Conservation (phyloP, 345 rosid species). For the Bretschneidera sinensis region DNA sequence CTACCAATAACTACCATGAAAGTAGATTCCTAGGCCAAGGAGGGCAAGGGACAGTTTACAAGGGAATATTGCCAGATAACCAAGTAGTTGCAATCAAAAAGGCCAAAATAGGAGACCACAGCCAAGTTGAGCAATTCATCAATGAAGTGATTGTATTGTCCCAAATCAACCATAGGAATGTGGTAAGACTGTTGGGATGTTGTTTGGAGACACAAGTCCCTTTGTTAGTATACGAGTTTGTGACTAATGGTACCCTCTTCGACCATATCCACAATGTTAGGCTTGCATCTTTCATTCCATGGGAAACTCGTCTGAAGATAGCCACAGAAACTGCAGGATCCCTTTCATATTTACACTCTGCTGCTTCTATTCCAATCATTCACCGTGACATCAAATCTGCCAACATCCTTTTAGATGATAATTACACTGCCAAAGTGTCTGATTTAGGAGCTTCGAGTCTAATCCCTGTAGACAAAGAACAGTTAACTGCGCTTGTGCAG, state of each 20-base stretch:
- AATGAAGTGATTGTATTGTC: conserved; percentile 42
- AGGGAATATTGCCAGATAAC: conserved; percentile 33
- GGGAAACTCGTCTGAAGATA: conserved; percentile 33
- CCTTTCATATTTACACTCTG: conserved; percentile 31
- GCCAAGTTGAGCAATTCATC: conserved; percentile 42
- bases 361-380: conserved; percentile 30
- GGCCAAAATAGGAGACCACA: conserved; percentile 30
- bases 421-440: conserved; percentile 34
- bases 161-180: conserved; percentile 41
- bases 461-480: conserved; percentile 35
- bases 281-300: conserved; percentile 18
- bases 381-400: conserved; percentile 40
- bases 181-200: conserved; percentile 41
- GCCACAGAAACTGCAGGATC: conserved; percentile 32
- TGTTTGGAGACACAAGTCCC: conserved; percentile 46
- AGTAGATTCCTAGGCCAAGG: conserved; percentile 37
- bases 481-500: conserved; percentile 33
- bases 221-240: conserved; percentile 37
- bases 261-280: conserved; percentile 29
- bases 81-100: conserved; percentile 40
- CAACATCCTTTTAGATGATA: conserved; percentile 38
- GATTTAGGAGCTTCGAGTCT: conserved; percentile 49
- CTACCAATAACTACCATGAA: conserved; percentile 32
- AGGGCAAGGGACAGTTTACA: conserved; percentile 41
- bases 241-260: conserved; percentile 37